phyloP scores from a whole-genome alignment of 176 grass and related monocot species.

The Juncus inflexus region DNA sequence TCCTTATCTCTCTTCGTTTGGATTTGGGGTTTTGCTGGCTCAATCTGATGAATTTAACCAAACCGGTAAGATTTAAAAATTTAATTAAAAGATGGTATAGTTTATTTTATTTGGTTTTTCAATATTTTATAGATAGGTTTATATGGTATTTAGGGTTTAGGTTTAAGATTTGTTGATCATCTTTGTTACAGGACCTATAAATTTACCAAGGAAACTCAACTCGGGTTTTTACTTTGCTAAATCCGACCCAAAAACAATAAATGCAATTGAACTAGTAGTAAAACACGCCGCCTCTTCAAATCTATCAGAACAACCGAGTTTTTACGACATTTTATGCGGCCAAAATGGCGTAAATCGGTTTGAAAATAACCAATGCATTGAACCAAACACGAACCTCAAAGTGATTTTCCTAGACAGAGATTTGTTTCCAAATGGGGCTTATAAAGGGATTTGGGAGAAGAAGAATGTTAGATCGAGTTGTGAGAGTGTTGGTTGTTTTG shows the following conservation, averaged over 20 bases:
- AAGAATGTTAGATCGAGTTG: conserved; percentile 33
- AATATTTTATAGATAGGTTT: neutral
- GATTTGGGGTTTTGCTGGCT: conserved; percentile 48
- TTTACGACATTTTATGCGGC: conserved; percentile 80
- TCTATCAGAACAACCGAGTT: conserved; percentile 84
- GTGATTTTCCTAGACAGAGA: conserved; percentile 56
- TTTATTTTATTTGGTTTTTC: neutral
- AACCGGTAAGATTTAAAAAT: conserved; percentile 40
- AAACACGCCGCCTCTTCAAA: conserved; percentile 52
- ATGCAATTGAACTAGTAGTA: conserved; percentile 62
- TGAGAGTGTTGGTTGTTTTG: conserved; percentile 43
- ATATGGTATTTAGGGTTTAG: no score
- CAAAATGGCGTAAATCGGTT: conserved; percentile 46
- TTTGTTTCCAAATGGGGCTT: conserved; percentile 78
- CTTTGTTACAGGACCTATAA: conserved; percentile 58
- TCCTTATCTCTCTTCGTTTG: conserved; percentile 53
- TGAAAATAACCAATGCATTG: conserved; percentile 44
- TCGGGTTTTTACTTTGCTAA: conserved; percentile 83
- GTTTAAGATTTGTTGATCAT: neutral
- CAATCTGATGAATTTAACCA: conserved; percentile 86
- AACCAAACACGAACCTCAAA: conserved; percentile 51
- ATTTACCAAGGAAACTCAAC: conserved; percentile 72
- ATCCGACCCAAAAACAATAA: conserved; percentile 51
- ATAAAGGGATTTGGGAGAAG: conserved; percentile 59
- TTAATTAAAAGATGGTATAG: neutral